Conservation (phyloP, 306 rosid genomes). For the Glycine soja region DNA sequence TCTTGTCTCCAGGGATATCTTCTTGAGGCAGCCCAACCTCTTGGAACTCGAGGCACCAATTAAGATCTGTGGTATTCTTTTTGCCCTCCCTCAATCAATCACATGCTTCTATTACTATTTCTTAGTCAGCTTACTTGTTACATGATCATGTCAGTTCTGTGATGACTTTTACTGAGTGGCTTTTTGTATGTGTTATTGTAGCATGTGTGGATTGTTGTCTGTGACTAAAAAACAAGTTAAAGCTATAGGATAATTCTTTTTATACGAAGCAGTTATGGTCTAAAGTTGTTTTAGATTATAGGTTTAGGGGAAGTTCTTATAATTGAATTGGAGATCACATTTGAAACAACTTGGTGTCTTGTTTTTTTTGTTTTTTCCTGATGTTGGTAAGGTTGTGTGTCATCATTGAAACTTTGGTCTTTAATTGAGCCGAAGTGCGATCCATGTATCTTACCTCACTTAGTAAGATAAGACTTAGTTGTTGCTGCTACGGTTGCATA, state of each 20-base stretch:
- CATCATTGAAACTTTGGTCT: neutral
- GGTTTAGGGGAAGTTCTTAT: neutral
- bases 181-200: neutral
- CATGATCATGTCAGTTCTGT: neutral
- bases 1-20: conserved; percentile 65
- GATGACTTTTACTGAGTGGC: conserved; percentile 33
- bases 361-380: no score
- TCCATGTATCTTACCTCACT: no score
- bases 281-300: conserved; percentile 8
- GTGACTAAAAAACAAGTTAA: neutral
- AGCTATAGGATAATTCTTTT: neutral
- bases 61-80: conserved; percentile 79
- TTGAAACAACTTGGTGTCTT: neutral
- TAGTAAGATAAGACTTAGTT: neutral
- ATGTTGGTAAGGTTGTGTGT: no score
- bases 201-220: neutral
- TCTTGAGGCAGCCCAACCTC: conserved; percentile 82
- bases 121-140: neutral
- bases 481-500: neutral
- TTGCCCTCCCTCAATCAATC: neutral
- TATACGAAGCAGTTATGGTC: neutral
- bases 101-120: conserved; percentile 6
- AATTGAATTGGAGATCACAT: conserved; percentile 6
- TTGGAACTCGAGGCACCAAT: conserved; percentile 88
- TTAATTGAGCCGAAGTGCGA: neutral